These are phyloP conservation scores for Linnemannia schmuckeri DNA, from an alignment of 192 early-diverging fungal genomes.

Conservation along the genomic window DNA sequence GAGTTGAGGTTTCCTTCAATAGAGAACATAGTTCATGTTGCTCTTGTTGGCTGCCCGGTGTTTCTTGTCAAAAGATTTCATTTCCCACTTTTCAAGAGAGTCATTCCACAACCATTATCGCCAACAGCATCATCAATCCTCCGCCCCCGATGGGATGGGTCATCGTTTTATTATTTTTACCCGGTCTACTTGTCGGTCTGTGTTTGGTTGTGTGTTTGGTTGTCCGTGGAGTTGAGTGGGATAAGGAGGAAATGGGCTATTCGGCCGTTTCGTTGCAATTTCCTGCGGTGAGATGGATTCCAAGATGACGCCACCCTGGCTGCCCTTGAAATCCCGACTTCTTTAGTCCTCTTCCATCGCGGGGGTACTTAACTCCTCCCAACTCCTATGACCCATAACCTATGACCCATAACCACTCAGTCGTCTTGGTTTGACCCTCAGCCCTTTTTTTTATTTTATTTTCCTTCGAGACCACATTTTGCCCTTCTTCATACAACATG, in stretches of 20 bases:
- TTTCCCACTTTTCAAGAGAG: not conserved
- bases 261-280: not conserved
- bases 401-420: not conserved
- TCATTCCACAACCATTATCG: not conserved
- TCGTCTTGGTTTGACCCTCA: not conserved
- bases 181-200: not conserved
- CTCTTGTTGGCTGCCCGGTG: not conserved
- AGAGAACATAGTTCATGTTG: not conserved
- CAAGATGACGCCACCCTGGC: conserved; percentile 29
- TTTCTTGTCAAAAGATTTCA: not conserved
- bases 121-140: no score
- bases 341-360: not conserved
- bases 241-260: not conserved
- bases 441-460: not conserved
- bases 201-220: not conserved
- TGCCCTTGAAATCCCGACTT: conserved; percentile 32
- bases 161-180: not conserved
- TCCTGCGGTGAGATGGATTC: conserved; percentile 12
- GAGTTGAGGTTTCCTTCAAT: not conserved
- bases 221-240: not conserved
- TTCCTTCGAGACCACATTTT: no score
- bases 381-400: conserved; percentile 30
- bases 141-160: not conserved
- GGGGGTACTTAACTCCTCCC: conserved; percentile 2
- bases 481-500: not conserved